Evolutionary conservation across 2,329 filamentous ascomycete species (phyloP).

Genomic region (Aureobasidium sp.): DNA sequence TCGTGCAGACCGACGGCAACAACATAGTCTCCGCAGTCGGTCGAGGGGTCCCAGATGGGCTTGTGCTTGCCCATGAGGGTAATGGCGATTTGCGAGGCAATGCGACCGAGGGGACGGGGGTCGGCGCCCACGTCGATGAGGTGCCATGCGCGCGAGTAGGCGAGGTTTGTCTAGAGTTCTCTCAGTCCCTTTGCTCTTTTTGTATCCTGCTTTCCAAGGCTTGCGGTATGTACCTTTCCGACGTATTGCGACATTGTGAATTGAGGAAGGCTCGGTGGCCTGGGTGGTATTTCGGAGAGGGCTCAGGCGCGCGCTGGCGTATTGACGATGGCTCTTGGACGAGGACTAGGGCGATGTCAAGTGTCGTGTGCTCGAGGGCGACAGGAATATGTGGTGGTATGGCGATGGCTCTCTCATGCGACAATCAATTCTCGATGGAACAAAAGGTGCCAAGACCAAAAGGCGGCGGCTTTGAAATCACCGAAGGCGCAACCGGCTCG

Average conservation of each 20-base stretch:
- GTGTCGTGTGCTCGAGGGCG: neutral
- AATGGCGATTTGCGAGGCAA: slow-evolving; percentile 79
- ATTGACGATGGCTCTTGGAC: too few relatives aligned
- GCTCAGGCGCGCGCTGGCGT: neutral
- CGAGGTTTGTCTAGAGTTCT: slow-evolving; percentile 70
- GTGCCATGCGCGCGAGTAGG: slow-evolving; percentile 96
- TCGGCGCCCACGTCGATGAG: slow-evolving; percentile 66
- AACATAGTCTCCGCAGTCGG: slow-evolving; percentile 98
- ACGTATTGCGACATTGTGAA: slow-evolving; percentile 68
- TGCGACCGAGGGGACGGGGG: slow-evolving; percentile 74
- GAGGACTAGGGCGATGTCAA: too few relatives aligned
- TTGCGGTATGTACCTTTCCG: slow-evolving; percentile 54
- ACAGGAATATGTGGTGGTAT: neutral
- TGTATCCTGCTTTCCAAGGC: neutral
- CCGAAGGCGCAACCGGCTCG: slow-evolving; percentile 1
- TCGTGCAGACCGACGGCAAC: slow-evolving; percentile 86
- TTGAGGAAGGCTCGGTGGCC: slow-evolving; percentile 4
- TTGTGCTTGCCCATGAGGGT: slow-evolving; percentile 98
- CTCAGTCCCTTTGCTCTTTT: neutral
- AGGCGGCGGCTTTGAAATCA: slow-evolving; percentile 1
- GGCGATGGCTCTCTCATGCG: neutral
- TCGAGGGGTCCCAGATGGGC: slow-evolving; percentile 93
- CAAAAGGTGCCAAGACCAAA: slow-evolving; percentile 8
- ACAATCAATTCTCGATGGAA: neutral
- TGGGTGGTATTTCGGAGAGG: neutral